Evolutionary conservation across 345 rosid genomes (phyloP).

Genomic region (Syzygium oleosum): DNA sequence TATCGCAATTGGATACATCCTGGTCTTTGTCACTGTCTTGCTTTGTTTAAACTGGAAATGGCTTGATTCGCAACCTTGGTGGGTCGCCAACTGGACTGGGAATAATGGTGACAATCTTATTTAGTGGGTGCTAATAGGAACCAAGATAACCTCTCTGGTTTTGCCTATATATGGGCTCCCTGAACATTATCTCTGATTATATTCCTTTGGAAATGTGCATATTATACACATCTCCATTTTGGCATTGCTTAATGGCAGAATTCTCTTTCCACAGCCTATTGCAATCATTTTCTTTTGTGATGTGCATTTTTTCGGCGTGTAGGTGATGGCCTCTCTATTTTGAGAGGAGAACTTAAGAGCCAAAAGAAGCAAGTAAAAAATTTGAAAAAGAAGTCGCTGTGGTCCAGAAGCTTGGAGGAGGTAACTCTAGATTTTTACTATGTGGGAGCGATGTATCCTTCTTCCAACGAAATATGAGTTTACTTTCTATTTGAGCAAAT

Average conservation of each 20-base stretch:
- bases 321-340: constrained; percentile 52
- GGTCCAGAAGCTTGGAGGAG: constrained; percentile 91
- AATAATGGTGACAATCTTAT: neutral
- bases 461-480: neutral
- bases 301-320: neutral
- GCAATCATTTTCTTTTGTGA: neutral
- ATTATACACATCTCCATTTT: neutral
- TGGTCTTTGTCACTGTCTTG: neutral
- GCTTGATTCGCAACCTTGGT: neutral
- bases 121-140: neutral
- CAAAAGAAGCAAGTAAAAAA: constrained; percentile 69
- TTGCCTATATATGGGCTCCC: neutral
- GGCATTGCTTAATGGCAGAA: neutral
- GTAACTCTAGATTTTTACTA: constrained; percentile 13
- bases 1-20: neutral
- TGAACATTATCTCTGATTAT: neutral
- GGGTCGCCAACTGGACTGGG: neutral
- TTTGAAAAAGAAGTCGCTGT: constrained; percentile 78
- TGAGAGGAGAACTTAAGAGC: constrained; percentile 67
- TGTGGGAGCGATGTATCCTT: neutral
- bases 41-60: neutral
- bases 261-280: neutral
- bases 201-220: neutral
- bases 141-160: neutral
- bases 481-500: neutral